Base-by-base conservation (phyloP, 2,329 filamentous ascomycete genomes). In the Colletotrichum higginsianum region DNA sequence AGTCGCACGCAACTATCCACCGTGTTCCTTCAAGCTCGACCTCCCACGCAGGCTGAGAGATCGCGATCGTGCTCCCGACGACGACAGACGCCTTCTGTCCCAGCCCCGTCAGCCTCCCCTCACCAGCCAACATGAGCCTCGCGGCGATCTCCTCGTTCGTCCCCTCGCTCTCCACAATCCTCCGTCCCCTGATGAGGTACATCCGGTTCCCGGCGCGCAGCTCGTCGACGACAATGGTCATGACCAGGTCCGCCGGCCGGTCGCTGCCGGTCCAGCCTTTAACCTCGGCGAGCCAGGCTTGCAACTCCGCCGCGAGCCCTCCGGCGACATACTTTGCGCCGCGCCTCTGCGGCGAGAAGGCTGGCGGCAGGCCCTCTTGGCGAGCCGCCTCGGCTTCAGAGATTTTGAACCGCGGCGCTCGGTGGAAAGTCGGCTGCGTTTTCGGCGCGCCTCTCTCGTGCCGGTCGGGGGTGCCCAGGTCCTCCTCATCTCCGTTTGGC, bases 241-340 rank as follows among this genome's bases (percentile, higher is more conserved):
- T 67, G 1, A 67, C 74, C 6, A 75, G 61, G 8, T 69, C 58
- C 13, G 71, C 53, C n/a, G 66, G 69, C 16, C 66, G 21, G 15
- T 74, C 70, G 15, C 58, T 53, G 7, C 58, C 58, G 18, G 80
- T 78, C 79, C 78, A 80, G 13, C 79, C 79, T 71, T 80, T 83
- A 30, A 84, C 78, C 26, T 84, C 82, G 0, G 83, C 83, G 12
- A 85, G 76, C 81, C 82, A 83, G 16, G 80, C 79, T 70, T 85
- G 83, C 8, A 85, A 76, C 55, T 79, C 78, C 2, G 82, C 79
- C 1, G 83, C 83, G 26, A 84, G 75, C 0, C 83, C 83, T 21
- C 80, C 79, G 4, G 79, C 61, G 0, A 83, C 26, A 40, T 83
- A 85, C 64, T 75, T 80, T 15, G 72, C 77, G 18, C 82, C 81